phyloP scores from a whole-genome alignment of 306 rosid genomes.

The Prunus mongolica region DNA sequence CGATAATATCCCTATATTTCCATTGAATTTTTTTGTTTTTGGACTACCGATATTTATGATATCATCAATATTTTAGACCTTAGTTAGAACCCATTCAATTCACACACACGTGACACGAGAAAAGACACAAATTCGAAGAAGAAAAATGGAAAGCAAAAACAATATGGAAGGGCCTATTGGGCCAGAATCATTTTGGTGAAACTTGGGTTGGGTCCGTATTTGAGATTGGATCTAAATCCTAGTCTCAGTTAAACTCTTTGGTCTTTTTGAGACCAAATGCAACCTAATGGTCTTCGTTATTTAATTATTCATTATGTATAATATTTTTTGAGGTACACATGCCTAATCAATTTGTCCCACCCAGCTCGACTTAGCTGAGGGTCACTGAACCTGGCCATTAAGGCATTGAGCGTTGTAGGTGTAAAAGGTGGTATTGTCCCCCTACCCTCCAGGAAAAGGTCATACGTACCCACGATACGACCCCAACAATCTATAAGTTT shows the following conservation, averaged over 20 bases:
- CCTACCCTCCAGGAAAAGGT: not conserved
- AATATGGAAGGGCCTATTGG: not conserved
- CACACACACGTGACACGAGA: not conserved
- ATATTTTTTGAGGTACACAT: no score
- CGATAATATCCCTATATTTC: no score
- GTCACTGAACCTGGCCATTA: not conserved
- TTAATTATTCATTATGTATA: no score
- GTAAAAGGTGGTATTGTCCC: not conserved
- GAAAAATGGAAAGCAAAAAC: not conserved
- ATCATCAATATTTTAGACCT: no score
- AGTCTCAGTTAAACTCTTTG: no score
- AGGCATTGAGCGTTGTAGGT: not conserved
- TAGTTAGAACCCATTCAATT: conserved; percentile 4
- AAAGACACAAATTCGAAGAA: no score
- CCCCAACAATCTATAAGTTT: not conserved
- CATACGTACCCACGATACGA: no score
- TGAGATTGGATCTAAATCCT: not conserved
- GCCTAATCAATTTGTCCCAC: not conserved
- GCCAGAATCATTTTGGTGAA: not conserved
- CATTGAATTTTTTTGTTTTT: fast-evolving
- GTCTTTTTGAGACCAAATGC: no score
- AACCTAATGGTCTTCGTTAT: no score
- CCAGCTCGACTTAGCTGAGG: not conserved
- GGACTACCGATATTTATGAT: no score
- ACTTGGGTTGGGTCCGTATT: not conserved